Conservation (phyloP, 768 basidiomycete species). For the Leccinum olivaceopallidum region DNA sequence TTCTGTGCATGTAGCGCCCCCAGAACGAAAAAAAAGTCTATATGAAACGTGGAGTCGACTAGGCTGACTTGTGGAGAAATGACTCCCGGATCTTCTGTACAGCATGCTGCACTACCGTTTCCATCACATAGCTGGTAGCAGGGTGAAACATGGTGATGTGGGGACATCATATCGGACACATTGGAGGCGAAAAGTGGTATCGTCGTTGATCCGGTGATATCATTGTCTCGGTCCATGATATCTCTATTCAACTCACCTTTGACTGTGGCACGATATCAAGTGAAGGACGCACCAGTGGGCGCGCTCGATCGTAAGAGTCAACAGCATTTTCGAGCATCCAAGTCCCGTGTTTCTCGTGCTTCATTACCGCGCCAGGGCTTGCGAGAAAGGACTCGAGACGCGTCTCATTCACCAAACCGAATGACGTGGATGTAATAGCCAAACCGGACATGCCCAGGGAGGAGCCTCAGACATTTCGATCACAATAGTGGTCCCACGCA, state of each 20-base stretch:
- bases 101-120: slow-evolving; percentile 48
- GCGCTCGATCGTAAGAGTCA: no score
- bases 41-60: slow-evolving; percentile 11
- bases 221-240: slow-evolving; percentile 28
- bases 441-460: no score
- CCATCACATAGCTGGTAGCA: slow-evolving; percentile 52
- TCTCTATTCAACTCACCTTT: slow-evolving; percentile 42
- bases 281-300: background rate
- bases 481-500: background rate
- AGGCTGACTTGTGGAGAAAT: slow-evolving; percentile 43
- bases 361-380: background rate
- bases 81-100: slow-evolving; percentile 43
- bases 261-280: slow-evolving; percentile 36
- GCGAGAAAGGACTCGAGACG: background rate
- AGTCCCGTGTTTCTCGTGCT: background rate
- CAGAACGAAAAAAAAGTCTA: slow-evolving; percentile 8
- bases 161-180: slow-evolving; percentile 38
- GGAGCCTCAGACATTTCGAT: no score
- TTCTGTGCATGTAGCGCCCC: slow-evolving; percentile 25
- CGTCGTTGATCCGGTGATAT: slow-evolving; percentile 31
- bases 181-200: slow-evolving; percentile 36
- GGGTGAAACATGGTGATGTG: no score
- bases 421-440: no score
- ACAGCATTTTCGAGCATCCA: background rate
- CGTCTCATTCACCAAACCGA: no score